Conservation (phyloP, 2,329 filamentous ascomycete species). For the Aschersonia sp. region DNA sequence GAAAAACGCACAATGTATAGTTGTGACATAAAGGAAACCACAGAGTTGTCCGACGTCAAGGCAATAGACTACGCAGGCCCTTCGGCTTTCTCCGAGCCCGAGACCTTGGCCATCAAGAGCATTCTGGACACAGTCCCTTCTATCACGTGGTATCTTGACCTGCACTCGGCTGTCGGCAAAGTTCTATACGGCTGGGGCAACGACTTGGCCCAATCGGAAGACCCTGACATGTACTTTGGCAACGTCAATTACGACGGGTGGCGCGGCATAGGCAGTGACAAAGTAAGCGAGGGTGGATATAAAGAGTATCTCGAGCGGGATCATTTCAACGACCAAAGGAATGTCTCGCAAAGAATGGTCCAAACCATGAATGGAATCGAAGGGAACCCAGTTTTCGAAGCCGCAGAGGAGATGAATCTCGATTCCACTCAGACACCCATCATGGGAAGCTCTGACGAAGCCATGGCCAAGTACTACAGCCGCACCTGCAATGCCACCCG, state of each 20-base stretch:
- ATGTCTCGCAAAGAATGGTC: constrained; percentile 18
- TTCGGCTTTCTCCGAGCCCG: constrained; percentile 37
- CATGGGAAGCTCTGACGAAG: constrained; percentile 22
- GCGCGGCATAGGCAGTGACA: constrained; percentile 27
- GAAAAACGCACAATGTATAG: constrained; percentile 24
- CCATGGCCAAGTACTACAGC: constrained; percentile 27
- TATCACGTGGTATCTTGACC: constrained; percentile 41
- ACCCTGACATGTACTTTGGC: constrained; percentile 32
- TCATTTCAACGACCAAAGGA: constrained; percentile 19
- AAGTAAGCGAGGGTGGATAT: constrained; percentile 18
- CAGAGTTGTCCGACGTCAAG: constrained; percentile 4
- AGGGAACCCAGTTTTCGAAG: neutral
- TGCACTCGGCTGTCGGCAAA: constrained; percentile 37
- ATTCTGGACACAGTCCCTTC: constrained; percentile 32
- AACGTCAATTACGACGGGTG: constrained; percentile 36
- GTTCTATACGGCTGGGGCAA: constrained; percentile 44
- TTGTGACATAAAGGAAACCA: constrained; percentile 6
- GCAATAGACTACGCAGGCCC: constrained; percentile 33
- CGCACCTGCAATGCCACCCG: constrained; percentile 17
- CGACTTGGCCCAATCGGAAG: constrained; percentile 33
- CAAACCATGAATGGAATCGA: constrained; percentile 23
- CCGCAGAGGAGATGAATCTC: constrained; percentile 15
- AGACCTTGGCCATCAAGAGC: constrained; percentile 39
- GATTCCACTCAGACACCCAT: constrained; percentile 15
- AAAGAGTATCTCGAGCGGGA: constrained; percentile 27